phyloP scores from a whole-genome alignment of 202 grass and related monocot species.

The Cymbopogon flexuosus region DNA sequence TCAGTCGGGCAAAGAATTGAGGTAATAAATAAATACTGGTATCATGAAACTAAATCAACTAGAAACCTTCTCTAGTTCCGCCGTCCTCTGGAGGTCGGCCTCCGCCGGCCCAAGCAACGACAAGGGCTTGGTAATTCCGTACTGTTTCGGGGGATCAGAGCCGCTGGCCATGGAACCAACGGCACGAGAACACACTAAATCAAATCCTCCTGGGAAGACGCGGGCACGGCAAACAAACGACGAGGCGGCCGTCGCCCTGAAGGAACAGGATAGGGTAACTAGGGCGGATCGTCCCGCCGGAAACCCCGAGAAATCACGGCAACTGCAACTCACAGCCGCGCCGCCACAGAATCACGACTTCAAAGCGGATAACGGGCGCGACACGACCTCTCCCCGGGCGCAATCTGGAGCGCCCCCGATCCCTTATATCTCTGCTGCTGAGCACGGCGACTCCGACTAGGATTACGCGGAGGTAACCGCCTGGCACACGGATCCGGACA shows the following conservation, averaged over 20 bases:
- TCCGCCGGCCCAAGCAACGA: conserved; percentile 60
- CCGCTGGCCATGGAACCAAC: conserved; percentile 20
- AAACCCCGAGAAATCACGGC: background rate
- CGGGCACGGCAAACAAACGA: background rate
- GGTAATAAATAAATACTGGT: background rate
- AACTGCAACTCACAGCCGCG: background rate
- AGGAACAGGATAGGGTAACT: background rate
- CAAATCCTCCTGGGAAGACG: background rate
- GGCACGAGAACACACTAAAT: background rate
- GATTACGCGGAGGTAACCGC: background rate
- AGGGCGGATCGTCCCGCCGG: background rate
- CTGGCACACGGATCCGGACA: conserved; percentile 6
- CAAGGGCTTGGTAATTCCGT: conserved; percentile 64
- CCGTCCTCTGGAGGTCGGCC: conserved; percentile 52
- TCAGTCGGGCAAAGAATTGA: background rate
- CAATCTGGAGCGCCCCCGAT: background rate
- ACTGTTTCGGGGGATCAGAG: conserved; percentile 33
- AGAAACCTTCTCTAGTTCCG: conserved; percentile 56
- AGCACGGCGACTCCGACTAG: background rate
- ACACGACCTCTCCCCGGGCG: background rate
- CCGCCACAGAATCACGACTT: background rate
- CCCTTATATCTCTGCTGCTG: background rate
- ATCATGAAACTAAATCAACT: background rate
- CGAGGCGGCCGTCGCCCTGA: background rate
- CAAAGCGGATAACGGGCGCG: background rate